Evolutionary conservation across 179 eudicot species (phyloP).

Genomic region (Carnegiea gigantea): DNA sequence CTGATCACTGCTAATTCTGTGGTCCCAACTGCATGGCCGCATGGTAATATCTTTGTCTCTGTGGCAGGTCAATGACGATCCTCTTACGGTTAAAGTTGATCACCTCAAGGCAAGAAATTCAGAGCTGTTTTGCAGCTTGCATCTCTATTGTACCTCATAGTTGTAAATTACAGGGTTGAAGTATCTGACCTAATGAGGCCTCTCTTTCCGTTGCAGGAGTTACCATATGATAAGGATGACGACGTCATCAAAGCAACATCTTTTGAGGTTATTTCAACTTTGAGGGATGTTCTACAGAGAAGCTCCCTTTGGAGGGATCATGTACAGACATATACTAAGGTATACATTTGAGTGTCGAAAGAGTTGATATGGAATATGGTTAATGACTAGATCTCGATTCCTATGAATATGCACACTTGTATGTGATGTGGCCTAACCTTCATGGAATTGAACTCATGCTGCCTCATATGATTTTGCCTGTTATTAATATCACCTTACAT

Average conservation of each 20-base stretch:
- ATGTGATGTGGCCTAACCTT: neutral
- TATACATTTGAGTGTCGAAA: constrained; percentile 20
- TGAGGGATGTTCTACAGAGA: constrained; percentile 91
- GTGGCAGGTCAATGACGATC: constrained; percentile 91
- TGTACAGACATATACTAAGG: constrained; percentile 94
- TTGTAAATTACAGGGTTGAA: constrained; percentile 10
- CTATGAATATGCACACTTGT: no score
- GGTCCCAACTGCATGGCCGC: neutral
- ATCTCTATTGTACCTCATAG: neutral
- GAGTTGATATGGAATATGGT: neutral
- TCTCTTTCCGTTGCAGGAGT: constrained; percentile 54
- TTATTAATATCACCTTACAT: neutral
- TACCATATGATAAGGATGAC: constrained; percentile 85
- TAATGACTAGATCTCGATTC: neutral
- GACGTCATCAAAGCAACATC: constrained; percentile 96
- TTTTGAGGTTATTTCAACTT: constrained; percentile 93
- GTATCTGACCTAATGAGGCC: constrained; percentile 15
- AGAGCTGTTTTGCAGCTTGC: neutral
- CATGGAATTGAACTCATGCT: neutral
- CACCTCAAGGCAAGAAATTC: constrained; percentile 73
- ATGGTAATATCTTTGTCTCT: constrained; percentile 14
- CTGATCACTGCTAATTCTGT: neutral
- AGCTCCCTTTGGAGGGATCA: constrained; percentile 99
- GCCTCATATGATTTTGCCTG: neutral
- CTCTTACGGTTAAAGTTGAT: constrained; percentile 94